Evolutionary conservation across 2,329 filamentous ascomycete genomes (phyloP), one percentile per base, ranked within the genome.

Genomic region (Alternaria triticimaculans): DNA sequence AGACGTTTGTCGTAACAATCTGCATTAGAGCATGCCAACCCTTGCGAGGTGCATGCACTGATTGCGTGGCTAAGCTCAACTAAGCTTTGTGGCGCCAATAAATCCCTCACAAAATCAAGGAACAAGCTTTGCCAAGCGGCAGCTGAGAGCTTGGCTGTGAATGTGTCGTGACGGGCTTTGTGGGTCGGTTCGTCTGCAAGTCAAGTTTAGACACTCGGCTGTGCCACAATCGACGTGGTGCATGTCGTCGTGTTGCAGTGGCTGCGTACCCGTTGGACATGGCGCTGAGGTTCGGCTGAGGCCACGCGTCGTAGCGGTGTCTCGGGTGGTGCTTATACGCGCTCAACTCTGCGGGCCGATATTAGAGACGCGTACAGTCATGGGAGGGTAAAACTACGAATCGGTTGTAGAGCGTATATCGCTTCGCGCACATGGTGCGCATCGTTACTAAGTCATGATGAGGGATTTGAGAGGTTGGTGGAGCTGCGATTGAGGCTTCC

Each of bases 111-210:
- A 59, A 60, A 62, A 55, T 41, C 14, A 62, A 57, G 54, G 65
- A 56, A 68, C 64, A 78, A 77, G 75, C 76, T 63, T 72, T 55
- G 62, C 59, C 68, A 76, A 78, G 74, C 68, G 55, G 63, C 60
- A 28, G 14, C 12, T 30, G 2, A 60, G 18, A 28, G 49, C 75
- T 78, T 77, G 72, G 73, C 72, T 21, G 68, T 72, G 68, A 71
- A 69, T 58, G 63, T n/a, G 6, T 48, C 28, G 9, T 18, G 20
- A 11, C 25, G 21, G 55, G 20, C n/a, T 50, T 11, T 49, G 37
- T 49, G 46, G 41, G 15, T 62, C 50, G 48, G 20, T 54, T 60
- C 25, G 26, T 53, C 26, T 20, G 14, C 21, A 20, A 43, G 41
- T 18, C 37, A 1, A 37, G 33, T 23, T 33, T 26, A 18, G 21